Evolutionary conservation across 371 early-diverging fungal species (phyloP).

Genomic region (Mucor mucedo): DNA sequence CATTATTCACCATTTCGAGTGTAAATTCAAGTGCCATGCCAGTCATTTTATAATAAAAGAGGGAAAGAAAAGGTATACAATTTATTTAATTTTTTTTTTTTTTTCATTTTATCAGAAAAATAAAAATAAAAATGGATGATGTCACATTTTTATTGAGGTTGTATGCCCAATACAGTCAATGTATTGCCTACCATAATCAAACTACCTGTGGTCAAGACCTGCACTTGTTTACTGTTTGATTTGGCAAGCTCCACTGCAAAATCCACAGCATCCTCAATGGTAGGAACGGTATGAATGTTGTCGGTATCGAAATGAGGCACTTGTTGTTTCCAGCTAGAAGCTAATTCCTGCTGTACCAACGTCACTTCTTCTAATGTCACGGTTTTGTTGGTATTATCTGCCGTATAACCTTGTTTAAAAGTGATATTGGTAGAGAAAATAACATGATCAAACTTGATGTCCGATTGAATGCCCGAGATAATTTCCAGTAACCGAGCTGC

Average conservation of each 20-base stretch:
- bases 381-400: slow-evolving; percentile 72
- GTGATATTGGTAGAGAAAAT: slow-evolving; percentile 82
- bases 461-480: slow-evolving; percentile 46
- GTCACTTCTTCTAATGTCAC: slow-evolving; percentile 62
- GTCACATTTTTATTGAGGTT: slow-evolving; percentile 34
- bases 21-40: slow-evolving; percentile 22
- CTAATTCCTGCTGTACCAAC: slow-evolving; percentile 57
- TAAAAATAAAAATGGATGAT: too few relatives aligned
- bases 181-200: slow-evolving; percentile 91
- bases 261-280: slow-evolving; percentile 80
- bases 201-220: slow-evolving; percentile 93
- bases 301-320: slow-evolving; percentile 38
- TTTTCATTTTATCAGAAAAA: background rate
- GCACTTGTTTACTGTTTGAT: slow-evolving; percentile 30
- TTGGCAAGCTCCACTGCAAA: slow-evolving; percentile 54
- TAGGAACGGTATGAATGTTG: slow-evolving; percentile 52
- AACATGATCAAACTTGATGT: slow-evolving; percentile 62
- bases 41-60: slow-evolving; percentile 9
- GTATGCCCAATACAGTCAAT: slow-evolving; percentile 66
- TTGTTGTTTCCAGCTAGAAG: slow-evolving; percentile 55
- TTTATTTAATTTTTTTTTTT: background rate
- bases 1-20: slow-evolving; percentile 20
- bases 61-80: background rate
- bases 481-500: slow-evolving; percentile 60
- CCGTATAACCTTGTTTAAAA: slow-evolving; percentile 52